Evolutionary conservation across 1,284 basidiomycete species (phyloP), one percentile per base, ranked within the genome.

Genomic region (Marasmius fiardii): DNA sequence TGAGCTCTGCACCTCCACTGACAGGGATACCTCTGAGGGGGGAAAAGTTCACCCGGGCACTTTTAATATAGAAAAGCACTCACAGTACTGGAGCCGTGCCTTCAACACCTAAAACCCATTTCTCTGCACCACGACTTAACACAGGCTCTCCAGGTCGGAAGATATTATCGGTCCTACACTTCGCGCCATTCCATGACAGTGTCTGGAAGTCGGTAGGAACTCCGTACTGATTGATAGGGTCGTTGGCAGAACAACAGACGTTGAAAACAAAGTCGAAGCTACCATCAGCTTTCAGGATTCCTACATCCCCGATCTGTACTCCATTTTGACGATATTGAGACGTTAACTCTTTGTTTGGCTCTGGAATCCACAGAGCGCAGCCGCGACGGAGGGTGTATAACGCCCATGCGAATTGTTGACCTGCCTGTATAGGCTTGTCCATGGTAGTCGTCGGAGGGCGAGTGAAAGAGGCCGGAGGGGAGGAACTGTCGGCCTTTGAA

Each of bases 281-380:
- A 11, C 63, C 61, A n/a, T 62, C 50, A 10, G 43, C n/a, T 7
- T 43, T 56, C 23, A 63, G 21, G 16, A 63, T 47, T 3, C 61
- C 61, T 14, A 63, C 58, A 53, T 71, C 67, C 3, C 68, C 65
- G 6, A 70, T 69, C 20, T 52, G 57, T 31, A 67, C 60, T 1
- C 64, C 65, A 37, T 61, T 53, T 0, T 55, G 57, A 41, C 55
- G 58, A 53, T 64, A 63, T 34, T 60, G 60, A 18, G 55, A 43
- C 4, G 61, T 55, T 21, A 67, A 55, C 23, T 43, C 52, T 21
- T 45, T 56, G 35, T 58, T 58, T 10, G 64, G 64, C 47, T 67
- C 62, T 3, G 70, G 68, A 6, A 61, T 57, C 67, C 65, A 68
- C 21, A 71, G 55, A 3, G 68, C 68, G 50, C 65, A 68, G 5